Evolutionary conservation across 345 rosid species (phyloP).

Genomic region (Mangifera indica): DNA sequence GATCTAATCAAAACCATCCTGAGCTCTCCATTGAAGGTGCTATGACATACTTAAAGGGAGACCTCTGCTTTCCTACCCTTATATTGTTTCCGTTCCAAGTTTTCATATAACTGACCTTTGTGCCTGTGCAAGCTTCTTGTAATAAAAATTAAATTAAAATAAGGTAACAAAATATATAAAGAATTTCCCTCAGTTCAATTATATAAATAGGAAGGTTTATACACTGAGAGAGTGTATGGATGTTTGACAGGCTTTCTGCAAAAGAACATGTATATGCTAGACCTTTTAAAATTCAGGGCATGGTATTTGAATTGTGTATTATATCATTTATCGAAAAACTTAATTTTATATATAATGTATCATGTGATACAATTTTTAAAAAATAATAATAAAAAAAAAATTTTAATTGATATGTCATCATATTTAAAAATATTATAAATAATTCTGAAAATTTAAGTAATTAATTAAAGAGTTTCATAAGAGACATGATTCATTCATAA

Average conservation of each 20-base stretch:
- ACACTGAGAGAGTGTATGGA: too few species aligned
- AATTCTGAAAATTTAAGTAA: too few species aligned
- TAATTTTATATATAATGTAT: too few species aligned
- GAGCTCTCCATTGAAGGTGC: neutral
- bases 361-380: too few species aligned
- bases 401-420: too few species aligned
- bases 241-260: neutral
- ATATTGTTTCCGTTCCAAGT: neutral
- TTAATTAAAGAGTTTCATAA: too few species aligned
- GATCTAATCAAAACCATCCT: conserved; percentile 2
- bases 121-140: neutral
- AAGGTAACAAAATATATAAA: neutral
- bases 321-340: too few species aligned
- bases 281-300: too few species aligned
- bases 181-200: neutral
- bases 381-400: too few species aligned
- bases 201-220: neutral
- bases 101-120: neutral
- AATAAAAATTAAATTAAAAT: neutral
- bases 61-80: neutral
- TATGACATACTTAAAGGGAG: neutral
- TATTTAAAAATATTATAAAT: too few species aligned
- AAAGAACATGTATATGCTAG: too few species aligned
- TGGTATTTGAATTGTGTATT: too few species aligned
- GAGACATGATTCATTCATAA: conserved; percentile 20